Evolutionary conservation across 2,329 filamentous ascomycete species (phyloP), one percentile per base, ranked within the genome.

Genomic region (Cytospora piceae): DNA sequence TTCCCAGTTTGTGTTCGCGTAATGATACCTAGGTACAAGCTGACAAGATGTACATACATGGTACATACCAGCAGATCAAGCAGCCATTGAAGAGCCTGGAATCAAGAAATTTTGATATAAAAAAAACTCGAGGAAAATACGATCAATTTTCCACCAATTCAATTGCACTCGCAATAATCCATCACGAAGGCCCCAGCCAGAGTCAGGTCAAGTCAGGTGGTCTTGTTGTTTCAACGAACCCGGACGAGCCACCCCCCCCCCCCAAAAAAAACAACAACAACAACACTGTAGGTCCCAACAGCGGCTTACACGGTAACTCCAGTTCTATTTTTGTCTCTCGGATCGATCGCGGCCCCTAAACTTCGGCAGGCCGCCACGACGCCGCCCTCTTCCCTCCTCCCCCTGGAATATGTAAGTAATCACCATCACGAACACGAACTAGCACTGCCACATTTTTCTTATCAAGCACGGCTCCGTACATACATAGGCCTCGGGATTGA

Each of bases 301-400:
- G 17, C 39, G 46, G 46, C n/a, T 46, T 46, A n/a, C 37, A 39
- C 37, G 37, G 42, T n/a, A 9, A n/a, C 20, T 22, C n/a, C 14
- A 15, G n/a, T 49, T 49, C 46, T 49, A 49, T 49, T 49, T 49
- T 49, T 49, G 46, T 49, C 46, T 3, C n/a, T 49, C n/a, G n/a
- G 9, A 49, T 22, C 22, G n/a, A 49, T 49, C 22, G 9, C 46
- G 46, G 39, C 39, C 46, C n/a, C 11, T 49, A 49, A 24, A 22
- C 42, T 9, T 46, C 42, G 20, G 20, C 20, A 24, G 46, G 46
- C 46, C 46, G n/a, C 46, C 11, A 22, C 46, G 7, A 22, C 42
- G 20, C 7, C 42, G 42, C 42, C 42, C 20, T 46, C 42, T n/a
- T 46, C 11, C 11, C 8, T 34, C 11, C 8, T 34, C n/a, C n/a